Evolutionary conservation across 352 stramenopile species (phyloP), one percentile per base, ranked within the genome.

Genomic region (Phytopythium kandeliae): DNA sequence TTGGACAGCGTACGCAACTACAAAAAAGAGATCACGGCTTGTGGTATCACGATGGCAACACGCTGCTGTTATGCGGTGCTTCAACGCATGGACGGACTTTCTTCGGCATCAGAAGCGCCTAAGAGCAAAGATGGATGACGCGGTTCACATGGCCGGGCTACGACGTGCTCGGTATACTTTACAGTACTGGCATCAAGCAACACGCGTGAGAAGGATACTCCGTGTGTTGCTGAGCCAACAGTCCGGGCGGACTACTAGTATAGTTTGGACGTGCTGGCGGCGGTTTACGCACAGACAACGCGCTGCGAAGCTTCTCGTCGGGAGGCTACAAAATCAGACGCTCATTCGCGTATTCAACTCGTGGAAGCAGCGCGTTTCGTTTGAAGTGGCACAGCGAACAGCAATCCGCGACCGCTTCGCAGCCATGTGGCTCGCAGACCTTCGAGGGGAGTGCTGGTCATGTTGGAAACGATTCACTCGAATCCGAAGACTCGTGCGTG

Each of bases 321-420:
- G 17, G 1, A 34, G 8, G 19, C 17, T 67, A 22, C 37, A 59
- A 33, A 55, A 43, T 24, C 17, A 28, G 22, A 55, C 58, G 2
- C 28, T 78, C 7, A 19, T 34, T 21, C 57, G 54, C 1, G 50
- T 78, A 1, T 74, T 84, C 35, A 66, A 66, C 19, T 52, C 71
- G 16, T 86, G 71, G 74, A 81, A 60, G 38, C 25, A 51, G 15
- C 30, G 54, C 3, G 60, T 65, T 3, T 2, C 51, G 7, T 42
- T 43, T 5, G 63, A 76, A 21, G 16, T 22, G 7, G n/a, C 44
- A 1, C 34, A 47, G 30, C 40, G 55, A 2, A 50, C 56, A 6
- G 37, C 24, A 1, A 74, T 86, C 38, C 64, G 68, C 42, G 21
- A 58, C 6, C 58, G 67, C 3, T 69, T 84, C 45, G 44, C 17